Conservation (phyloP, 768 basidiomycete species). For the Postia placenta region DNA sequence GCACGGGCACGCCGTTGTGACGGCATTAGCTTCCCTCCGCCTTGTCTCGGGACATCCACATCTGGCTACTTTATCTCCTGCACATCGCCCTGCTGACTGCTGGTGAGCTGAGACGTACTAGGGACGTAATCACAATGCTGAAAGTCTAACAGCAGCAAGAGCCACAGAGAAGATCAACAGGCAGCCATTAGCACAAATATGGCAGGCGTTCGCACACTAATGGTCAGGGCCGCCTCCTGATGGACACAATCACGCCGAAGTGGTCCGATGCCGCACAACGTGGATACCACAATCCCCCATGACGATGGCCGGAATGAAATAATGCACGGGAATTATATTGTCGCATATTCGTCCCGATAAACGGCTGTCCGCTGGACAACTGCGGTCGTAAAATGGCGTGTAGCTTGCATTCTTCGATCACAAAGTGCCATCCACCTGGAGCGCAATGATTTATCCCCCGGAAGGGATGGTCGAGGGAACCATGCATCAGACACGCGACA, state of each 20-base stretch:
- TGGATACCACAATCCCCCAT: not conserved
- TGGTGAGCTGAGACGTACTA: not conserved
- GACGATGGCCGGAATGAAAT: not conserved
- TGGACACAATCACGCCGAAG: slow-evolving; percentile 4
- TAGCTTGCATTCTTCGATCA: too few species aligned
- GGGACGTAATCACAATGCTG: slow-evolving; percentile 1
- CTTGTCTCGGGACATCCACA: not conserved
- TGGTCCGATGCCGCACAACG: slow-evolving; percentile 3
- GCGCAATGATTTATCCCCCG: too few species aligned
- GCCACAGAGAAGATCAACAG: slow-evolving; percentile 4
- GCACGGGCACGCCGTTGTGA: not conserved
- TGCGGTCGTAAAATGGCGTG: too few species aligned
- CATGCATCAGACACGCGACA: too few species aligned
- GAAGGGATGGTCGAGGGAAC: too few species aligned
- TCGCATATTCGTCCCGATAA: not conserved
- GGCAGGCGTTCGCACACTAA: slow-evolving; percentile 2
- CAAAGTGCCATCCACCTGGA: too few species aligned
- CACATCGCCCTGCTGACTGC: not conserved
- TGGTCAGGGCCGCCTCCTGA: slow-evolving; percentile 7
- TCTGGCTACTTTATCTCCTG: not conserved
- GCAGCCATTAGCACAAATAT: slow-evolving; percentile 1
- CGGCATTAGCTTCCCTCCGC: not conserved
- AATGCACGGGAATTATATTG: not conserved
- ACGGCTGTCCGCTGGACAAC: too few species aligned
- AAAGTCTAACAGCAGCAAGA: not conserved